These are phyloP conservation scores for Colletotrichum neosansevieriae DNA, from an alignment of 2,329 filamentous ascomycete genomes.

Conservation along the genomic window DNA sequence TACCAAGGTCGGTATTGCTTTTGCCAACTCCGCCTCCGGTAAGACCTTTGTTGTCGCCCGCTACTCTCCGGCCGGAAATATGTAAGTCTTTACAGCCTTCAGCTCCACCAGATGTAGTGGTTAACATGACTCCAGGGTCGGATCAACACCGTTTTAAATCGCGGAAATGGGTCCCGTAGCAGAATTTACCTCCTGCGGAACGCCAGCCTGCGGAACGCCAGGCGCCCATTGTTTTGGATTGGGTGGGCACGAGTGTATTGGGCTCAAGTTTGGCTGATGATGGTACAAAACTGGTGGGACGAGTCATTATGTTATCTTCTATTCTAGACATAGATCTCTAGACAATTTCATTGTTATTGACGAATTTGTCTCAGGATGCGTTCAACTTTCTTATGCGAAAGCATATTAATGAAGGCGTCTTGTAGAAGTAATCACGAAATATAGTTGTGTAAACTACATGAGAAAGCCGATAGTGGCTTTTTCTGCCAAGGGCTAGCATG, in stretches of 20 bases:
- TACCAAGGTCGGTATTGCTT: slow-evolving; percentile 48
- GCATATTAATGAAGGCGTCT: too few relatives aligned
- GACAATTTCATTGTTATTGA: background rate
- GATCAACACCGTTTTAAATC: background rate
- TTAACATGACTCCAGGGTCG: background rate
- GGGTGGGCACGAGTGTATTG: too few relatives aligned
- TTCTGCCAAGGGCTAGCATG: too few relatives aligned
- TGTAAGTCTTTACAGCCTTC: slow-evolving; percentile 11
- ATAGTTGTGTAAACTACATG: too few relatives aligned
- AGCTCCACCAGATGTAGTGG: too few relatives aligned
- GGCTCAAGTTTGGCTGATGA: background rate
- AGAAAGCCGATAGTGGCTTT: too few relatives aligned
- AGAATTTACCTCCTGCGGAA: too few relatives aligned
- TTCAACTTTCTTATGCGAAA: too few relatives aligned
- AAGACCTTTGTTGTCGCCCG: slow-evolving; percentile 48
- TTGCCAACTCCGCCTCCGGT: slow-evolving; percentile 45
- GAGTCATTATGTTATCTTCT: background rate
- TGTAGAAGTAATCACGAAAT: too few relatives aligned
- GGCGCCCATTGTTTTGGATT: too few relatives aligned
- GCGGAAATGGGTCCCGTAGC: too few relatives aligned
- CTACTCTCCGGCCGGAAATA: slow-evolving; percentile 49
- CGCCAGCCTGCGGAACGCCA: too few relatives aligned
- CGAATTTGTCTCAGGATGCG: background rate
- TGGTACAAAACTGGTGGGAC: background rate
- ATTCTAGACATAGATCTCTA: slow-evolving; percentile 1